Evolutionary conservation across 2,329 filamentous ascomycete species (phyloP), one percentile per base, ranked within the genome.

Genomic region (Arthrocladium fulminans): DNA sequence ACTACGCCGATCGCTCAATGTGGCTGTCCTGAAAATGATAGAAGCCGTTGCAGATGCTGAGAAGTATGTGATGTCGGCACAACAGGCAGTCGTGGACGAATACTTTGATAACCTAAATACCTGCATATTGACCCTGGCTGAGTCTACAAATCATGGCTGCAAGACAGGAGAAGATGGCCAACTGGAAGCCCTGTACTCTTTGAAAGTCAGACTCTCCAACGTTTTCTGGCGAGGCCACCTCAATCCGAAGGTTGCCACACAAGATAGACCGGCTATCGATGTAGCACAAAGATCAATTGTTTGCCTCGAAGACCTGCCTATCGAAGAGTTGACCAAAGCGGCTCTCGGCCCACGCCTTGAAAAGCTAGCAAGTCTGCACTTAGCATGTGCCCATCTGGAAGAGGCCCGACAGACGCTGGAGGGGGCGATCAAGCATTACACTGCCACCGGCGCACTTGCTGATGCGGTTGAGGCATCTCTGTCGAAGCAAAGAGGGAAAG

Each of bases 201-300:
- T 47, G 15, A 35, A 30, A 13, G 23, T 48, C 3, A 48, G 30
- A 23, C 25, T 42, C 9, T 73, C 71, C 0, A 72, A 73, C 50
- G 52, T 69, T 3, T 71, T 67, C 51, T 74, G 71, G 71, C 67
- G 66, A 39, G 64, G 68, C 8, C 73, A 72, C 48, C 57, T 70
- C 19, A 66, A 69, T 48, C 64, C 66, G 40, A 68, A 66, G 43
- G 65, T 69, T 22, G 6, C 15, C 4, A 23, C 25, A 17, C 13
- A 47, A 37, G 32, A 27, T 5, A 7, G n/a, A 10, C 19, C n/a
- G 13, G 23, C 20, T n/a, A 39, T 37, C 2, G 20, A 38, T 3
- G 10, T 47, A 15, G 23, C 34, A 4, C 23, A 67, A 40, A 63
- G 67, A 30, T 72, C 70, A 19, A 65, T 68, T 23, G 59, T 58